These are phyloP conservation scores for Sporothrix brasiliensis DNA, from an alignment of 2,329 filamentous ascomycete species.

Conservation along the genomic window DNA sequence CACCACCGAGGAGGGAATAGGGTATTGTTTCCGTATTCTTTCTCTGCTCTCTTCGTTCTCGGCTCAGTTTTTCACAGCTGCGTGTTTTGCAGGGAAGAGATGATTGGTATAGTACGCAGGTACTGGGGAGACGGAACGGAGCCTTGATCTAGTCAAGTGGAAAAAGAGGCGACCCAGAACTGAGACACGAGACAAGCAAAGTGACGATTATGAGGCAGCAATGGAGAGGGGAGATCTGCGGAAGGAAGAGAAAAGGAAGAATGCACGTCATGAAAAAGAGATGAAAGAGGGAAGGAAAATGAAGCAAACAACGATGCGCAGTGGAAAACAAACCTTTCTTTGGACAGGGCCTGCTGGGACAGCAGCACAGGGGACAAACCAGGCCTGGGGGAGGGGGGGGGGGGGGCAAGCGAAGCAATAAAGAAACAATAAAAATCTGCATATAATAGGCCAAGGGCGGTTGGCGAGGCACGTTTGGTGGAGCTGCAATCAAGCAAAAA, in stretches of 20 bases:
- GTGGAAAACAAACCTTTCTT: neutral
- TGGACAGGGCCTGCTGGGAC: neutral
- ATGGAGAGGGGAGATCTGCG: neutral
- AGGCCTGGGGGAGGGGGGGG: neutral
- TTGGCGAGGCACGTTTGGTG: constrained; percentile 8
- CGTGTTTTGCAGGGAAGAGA: neutral
- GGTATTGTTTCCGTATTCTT: too few relatives aligned
- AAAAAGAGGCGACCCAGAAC: neutral
- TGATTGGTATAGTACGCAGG: constrained; percentile 1
- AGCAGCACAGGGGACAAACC: neutral
- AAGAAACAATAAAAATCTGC: neutral
- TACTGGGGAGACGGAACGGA: neutral
- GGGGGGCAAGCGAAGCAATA: neutral
- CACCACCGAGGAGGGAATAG: neutral
- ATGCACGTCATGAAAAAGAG: neutral
- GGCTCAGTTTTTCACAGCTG: neutral
- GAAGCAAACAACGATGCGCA: neutral
- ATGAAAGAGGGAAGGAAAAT: neutral
- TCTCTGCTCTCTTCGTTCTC: neutral
- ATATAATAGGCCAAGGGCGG: neutral
- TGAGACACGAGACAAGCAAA: neutral
- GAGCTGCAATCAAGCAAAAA: constrained; percentile 25
- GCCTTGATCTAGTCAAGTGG: constrained; percentile 10
- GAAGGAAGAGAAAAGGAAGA: neutral
- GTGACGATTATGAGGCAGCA: neutral